phyloP scores from a whole-genome alignment of 106 monocot genomes.

The Dendrobium catenatum region DNA sequence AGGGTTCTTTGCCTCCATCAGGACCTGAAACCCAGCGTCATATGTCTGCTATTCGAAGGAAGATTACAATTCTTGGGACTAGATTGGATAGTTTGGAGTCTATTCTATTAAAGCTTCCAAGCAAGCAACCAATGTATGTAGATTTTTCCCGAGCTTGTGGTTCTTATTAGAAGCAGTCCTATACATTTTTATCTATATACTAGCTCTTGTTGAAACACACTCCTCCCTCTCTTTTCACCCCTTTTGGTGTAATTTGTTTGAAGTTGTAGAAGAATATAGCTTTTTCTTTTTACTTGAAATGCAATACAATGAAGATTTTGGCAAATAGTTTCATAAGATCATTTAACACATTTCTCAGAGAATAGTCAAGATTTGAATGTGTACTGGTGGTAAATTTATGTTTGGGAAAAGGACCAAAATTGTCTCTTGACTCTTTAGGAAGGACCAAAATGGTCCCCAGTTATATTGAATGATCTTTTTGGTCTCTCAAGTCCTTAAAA shows the following conservation, averaged over 20 bases:
- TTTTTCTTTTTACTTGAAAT: not conserved
- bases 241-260: not conserved
- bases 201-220: not conserved
- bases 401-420: too few species aligned
- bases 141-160: not conserved
- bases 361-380: not conserved
- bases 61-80: conserved; percentile 80
- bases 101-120: conserved; percentile 60
- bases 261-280: not conserved
- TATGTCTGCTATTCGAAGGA: conserved; percentile 64
- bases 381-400: too few species aligned
- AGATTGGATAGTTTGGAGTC: conserved; percentile 69
- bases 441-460: too few species aligned
- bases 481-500: too few species aligned
- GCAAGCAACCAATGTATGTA: conserved; percentile 55
- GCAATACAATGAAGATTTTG: not conserved
- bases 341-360: not conserved
- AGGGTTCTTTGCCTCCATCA: conserved; percentile 51
- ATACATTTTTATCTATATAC: not conserved
- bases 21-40: conserved; percentile 60
- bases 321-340: too few species aligned
- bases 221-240: not conserved
- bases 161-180: not conserved
- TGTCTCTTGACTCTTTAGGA: too few species aligned
- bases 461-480: too few species aligned